These are phyloP conservation scores for Helicostylum pulchrum DNA, from an alignment of 192 early-diverging fungal species.

Conservation along the genomic window DNA sequence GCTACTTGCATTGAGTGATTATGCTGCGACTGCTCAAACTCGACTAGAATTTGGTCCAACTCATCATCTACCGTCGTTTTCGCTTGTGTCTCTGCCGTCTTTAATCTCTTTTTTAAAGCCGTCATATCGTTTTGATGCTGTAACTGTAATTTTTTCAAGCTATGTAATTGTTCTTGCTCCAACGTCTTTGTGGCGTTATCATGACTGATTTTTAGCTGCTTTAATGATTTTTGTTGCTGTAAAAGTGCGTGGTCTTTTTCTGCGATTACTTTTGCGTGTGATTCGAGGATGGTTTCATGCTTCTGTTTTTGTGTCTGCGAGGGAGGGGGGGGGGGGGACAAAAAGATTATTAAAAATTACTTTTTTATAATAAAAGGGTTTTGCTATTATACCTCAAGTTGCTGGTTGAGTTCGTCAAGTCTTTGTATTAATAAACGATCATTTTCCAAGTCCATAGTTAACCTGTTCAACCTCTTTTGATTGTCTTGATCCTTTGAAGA, in stretches of 20 bases:
- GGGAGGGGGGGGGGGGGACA: no score
- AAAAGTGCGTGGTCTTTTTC: slow-evolving; percentile 28
- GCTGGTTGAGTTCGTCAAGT: slow-evolving; percentile 32
- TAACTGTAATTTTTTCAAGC: background rate
- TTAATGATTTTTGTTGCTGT: slow-evolving; percentile 26
- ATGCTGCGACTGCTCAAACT: slow-evolving; percentile 37
- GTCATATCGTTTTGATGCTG: slow-evolving; percentile 17
- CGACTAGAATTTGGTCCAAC: slow-evolving; percentile 25
- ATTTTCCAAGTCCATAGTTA: slow-evolving; percentile 35
- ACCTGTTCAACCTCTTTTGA: slow-evolving; percentile 28
- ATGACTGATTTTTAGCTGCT: slow-evolving; percentile 19
- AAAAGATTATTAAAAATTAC: background rate
- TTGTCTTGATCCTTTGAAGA: slow-evolving; percentile 11
- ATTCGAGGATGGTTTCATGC: slow-evolving; percentile 25
- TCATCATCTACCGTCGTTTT: slow-evolving; percentile 28
- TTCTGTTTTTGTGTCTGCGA: slow-evolving; percentile 30
- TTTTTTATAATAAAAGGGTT: no score
- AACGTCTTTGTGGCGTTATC: slow-evolving; percentile 13
- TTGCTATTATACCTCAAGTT: slow-evolving; percentile 27
- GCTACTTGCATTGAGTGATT: slow-evolving; percentile 29
- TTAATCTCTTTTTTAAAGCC: slow-evolving; percentile 13
- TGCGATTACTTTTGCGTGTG: slow-evolving; percentile 26
- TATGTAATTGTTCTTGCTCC: slow-evolving; percentile 19
- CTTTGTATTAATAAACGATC: slow-evolving; percentile 36
- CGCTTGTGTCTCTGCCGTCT: slow-evolving; percentile 16